Percentiles rank a stretch among this genome's conserved stretches.
These are phyloP conservation scores for Kwoniella sp. DNA, from an alignment of 768 basidiomycete species.

Conservation along the genomic window DNA sequence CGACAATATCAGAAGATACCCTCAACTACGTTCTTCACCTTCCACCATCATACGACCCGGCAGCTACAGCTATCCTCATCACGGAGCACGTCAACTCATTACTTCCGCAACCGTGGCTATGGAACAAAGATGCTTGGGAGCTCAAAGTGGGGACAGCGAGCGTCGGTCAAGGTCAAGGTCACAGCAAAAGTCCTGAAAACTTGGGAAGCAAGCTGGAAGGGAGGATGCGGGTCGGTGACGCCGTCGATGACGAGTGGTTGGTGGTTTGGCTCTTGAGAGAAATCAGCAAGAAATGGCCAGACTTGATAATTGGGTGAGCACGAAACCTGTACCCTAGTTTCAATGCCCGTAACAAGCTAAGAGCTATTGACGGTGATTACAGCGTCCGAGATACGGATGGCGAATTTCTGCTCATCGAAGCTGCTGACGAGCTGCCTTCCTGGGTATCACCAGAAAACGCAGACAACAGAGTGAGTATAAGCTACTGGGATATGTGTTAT, in stretches of 20 bases:
- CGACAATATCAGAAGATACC: conserved; percentile 82
- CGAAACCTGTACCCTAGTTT: background rate
- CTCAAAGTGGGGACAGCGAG: conserved; percentile 32
- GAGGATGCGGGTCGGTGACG: conserved; percentile 87
- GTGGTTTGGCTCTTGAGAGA: conserved; percentile 83
- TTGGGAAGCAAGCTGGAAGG: conserved; percentile 66
- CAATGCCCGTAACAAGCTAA: background rate
- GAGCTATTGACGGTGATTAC: conserved; percentile 5
- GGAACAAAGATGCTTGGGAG: conserved; percentile 56
- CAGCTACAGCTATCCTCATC: conserved; percentile 65
- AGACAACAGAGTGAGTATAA: conserved; percentile 79
- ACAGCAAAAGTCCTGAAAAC: background rate
- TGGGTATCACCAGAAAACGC: conserved; percentile 93
- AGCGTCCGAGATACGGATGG: conserved; percentile 89
- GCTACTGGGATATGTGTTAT: background rate
- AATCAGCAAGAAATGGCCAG: conserved; percentile 71
- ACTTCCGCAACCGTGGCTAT: conserved; percentile 55
- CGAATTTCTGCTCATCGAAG: conserved; percentile 94
- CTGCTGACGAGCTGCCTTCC: conserved; percentile 79
- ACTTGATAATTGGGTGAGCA: conserved; percentile 73
- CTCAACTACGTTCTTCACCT: conserved; percentile 72
- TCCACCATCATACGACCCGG: conserved; percentile 58
- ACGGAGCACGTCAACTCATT: conserved; percentile 64
- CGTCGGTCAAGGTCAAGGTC: background rate
- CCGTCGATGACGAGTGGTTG: conserved; percentile 98